Conservation (phyloP, 176 grass and related monocot species). For the Carex myosuroides region DNA sequence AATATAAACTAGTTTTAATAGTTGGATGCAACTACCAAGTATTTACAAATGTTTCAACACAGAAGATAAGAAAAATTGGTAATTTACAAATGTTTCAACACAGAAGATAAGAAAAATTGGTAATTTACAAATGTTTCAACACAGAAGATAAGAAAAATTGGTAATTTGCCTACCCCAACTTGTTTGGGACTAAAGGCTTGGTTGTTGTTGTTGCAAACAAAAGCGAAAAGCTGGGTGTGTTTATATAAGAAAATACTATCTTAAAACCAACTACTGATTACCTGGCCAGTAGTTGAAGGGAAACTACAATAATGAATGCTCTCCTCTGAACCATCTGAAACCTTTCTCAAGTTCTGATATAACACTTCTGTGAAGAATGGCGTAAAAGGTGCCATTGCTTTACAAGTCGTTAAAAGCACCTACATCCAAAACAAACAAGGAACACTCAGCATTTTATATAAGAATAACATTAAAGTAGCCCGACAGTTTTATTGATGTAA, state of each 20-base stretch:
- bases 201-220: neutral
- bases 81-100: neutral
- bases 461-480: conserved; percentile 5
- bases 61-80: neutral
- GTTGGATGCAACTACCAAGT: neutral
- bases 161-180: neutral
- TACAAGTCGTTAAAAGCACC: conserved; percentile 90
- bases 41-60: neutral
- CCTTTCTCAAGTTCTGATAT: conserved; percentile 92
- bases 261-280: conserved; percentile 11
- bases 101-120: neutral
- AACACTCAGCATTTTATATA: neutral
- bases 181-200: too few species aligned
- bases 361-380: conserved; percentile 98
- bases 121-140: too few species aligned
- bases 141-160: neutral
- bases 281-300: conserved; percentile 77
- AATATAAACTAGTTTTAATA: neutral
- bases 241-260: neutral
- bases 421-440: conserved; percentile 29
- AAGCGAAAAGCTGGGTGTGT: neutral
- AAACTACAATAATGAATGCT: conserved; percentile 95
- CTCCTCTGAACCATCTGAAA: conserved; percentile 57
- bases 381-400: conserved; percentile 93
- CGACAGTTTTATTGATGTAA: conserved; percentile 6